A percentile compares a stretch with the other conserved stretches of the same genome.
phyloP scores from a whole-genome alignment of 441 rosid genomes.

The Croton laevigatus region DNA sequence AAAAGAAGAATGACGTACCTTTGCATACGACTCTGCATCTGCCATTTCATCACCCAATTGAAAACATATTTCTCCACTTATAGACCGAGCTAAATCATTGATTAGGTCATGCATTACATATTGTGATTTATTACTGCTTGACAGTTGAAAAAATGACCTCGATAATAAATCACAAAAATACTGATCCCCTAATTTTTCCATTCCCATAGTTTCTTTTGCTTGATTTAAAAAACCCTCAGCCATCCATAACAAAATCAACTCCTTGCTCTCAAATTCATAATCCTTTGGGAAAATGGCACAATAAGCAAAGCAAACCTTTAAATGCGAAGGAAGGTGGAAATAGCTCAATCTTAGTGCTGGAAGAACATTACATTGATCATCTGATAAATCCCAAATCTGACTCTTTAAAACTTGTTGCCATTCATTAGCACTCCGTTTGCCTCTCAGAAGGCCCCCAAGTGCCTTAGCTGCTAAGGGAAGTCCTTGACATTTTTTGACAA shows the following conservation, averaged over 20 bases:
- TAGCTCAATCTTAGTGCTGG: conserved; percentile 26
- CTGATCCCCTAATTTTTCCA: conserved; percentile 17
- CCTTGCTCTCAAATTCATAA: conserved; percentile 20
- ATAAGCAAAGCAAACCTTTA: conserved; percentile 34
- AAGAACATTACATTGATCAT: background rate
- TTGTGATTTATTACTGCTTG: background rate
- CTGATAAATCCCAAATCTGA: conserved; percentile 8
- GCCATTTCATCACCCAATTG: conserved; percentile 11
- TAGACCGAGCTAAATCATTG: conserved; percentile 23
- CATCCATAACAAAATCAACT: conserved; percentile 27
- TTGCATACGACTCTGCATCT: background rate
- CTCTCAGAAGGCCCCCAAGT: background rate
- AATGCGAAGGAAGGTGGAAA: conserved; percentile 29
- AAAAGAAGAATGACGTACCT: background rate
- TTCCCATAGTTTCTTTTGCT: background rate
- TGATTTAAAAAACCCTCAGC: conserved; percentile 28
- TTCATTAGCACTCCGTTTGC: background rate
- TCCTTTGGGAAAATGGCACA: conserved; percentile 27
- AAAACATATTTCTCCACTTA: conserved; percentile 16
- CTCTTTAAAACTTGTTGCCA: conserved; percentile 9
- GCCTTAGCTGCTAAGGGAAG: conserved; percentile 18
- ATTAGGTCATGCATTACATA: conserved; percentile 31
- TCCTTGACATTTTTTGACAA: background rate
- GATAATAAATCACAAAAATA: conserved; percentile 29
- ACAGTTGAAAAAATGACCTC: conserved; percentile 29